These are phyloP conservation scores for Ziziphus jujuba DNA, from an alignment of 306 rosid species.

Conservation along the genomic window DNA sequence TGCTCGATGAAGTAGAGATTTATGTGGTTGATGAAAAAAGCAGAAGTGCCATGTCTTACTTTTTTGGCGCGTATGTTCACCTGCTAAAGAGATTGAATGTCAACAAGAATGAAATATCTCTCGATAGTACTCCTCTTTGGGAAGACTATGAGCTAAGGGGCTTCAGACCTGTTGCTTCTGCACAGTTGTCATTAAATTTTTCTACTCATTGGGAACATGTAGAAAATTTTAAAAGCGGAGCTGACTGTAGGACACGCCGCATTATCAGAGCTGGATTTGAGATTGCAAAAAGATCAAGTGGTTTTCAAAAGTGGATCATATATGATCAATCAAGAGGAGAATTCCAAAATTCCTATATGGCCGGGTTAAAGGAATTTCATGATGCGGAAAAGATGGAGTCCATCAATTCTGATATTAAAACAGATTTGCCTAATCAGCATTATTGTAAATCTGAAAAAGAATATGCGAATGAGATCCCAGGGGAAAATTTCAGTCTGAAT, in stretches of 20 bases:
- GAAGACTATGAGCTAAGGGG: conserved; percentile 96
- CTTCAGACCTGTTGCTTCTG: conserved; percentile 53
- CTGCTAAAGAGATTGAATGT: conserved; percentile 45
- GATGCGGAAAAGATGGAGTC: conserved; percentile 34
- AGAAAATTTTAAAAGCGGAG: conserved; percentile 53
- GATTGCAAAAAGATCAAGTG: conserved; percentile 53
- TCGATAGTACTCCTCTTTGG: conserved; percentile 65
- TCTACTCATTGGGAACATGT: conserved; percentile 50
- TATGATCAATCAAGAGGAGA: conserved; percentile 36
- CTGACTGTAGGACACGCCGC: conserved; percentile 55
- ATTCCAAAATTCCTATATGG: conserved; percentile 14
- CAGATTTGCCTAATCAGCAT: conserved; percentile 23
- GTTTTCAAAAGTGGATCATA: conserved; percentile 51
- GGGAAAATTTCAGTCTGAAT: conserved; percentile 24
- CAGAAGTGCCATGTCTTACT: conserved; percentile 60
- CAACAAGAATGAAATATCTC: conserved; percentile 28
- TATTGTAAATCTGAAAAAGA: conserved; percentile 21
- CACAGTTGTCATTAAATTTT: conserved; percentile 60
- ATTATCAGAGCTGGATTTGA: conserved; percentile 58
- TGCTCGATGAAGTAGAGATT: conserved; percentile 38
- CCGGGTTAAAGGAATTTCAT: conserved; percentile 35
- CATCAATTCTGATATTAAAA: conserved; percentile 22
- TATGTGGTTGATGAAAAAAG: conserved; percentile 50
- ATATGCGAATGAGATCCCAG: conserved; percentile 24
- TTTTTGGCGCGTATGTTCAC: conserved; percentile 48